phyloP scores from a whole-genome alignment of 768 basidiomycete species.

The Suillus alpinus region DNA sequence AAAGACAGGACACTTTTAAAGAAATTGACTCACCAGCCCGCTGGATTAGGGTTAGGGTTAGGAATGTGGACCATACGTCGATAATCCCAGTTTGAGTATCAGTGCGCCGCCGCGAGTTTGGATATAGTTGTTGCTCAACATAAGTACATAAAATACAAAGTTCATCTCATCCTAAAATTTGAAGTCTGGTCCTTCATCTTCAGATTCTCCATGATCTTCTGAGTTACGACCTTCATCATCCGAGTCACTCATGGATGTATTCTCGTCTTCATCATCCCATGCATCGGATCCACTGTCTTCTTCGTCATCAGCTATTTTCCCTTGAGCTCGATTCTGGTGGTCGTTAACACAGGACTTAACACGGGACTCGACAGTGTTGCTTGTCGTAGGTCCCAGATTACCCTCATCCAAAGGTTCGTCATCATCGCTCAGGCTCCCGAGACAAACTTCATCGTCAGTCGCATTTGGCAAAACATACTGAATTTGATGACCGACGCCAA shows the following conservation, averaged over 20 bases:
- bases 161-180: neutral
- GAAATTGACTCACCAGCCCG: too few species aligned
- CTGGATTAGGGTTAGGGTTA: too few species aligned
- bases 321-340: too few species aligned
- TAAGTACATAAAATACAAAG: too few species aligned
- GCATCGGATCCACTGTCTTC: neutral
- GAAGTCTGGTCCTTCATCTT: neutral
- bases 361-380: too few species aligned
- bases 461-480: neutral
- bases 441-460: neutral
- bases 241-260: too few species aligned
- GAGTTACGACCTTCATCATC: neutral
- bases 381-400: neutral
- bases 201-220: neutral
- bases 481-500: slow-evolving; percentile 28
- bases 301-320: neutral
- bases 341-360: too few species aligned
- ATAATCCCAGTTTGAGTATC: too few species aligned
- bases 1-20: too few species aligned
- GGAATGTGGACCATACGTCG: too few species aligned
- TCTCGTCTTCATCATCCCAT: neutral
- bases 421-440: neutral
- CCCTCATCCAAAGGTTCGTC: neutral
- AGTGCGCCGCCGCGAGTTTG: too few species aligned
- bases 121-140: too few species aligned